These are phyloP conservation scores for Vigna unguiculata DNA, from an alignment of 306 rosid genomes.

Conservation along the genomic window DNA sequence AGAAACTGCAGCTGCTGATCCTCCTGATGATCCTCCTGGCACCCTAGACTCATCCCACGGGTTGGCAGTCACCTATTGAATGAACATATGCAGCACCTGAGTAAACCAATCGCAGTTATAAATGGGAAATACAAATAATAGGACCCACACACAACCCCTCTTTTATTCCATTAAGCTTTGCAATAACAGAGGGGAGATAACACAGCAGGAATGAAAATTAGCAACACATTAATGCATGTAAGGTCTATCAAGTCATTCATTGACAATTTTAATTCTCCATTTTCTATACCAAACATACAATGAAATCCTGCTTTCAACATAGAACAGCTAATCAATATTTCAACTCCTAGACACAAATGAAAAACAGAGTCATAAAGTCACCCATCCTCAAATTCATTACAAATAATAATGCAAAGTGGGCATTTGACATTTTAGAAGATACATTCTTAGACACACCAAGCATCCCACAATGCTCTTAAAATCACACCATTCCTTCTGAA, in stretches of 20 bases:
- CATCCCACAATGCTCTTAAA: slow-evolving; percentile 1
- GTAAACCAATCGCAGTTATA: slow-evolving; percentile 82
- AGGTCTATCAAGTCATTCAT: slow-evolving; percentile 7
- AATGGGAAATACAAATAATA: slow-evolving; percentile 38
- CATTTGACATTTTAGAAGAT: slow-evolving; percentile 7
- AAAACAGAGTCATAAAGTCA: slow-evolving; percentile 1
- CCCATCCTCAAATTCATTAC: background rate
- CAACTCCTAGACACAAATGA: slow-evolving; percentile 29
- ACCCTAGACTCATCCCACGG: slow-evolving; percentile 97
- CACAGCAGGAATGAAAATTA: no score
- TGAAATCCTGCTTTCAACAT: background rate
- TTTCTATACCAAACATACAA: background rate
- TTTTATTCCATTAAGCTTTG: background rate
- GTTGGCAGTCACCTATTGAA: slow-evolving; percentile 95
- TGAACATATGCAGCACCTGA: slow-evolving; percentile 86
- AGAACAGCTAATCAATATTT: slow-evolving; percentile 28
- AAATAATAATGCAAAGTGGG: background rate
- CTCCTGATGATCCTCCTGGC: slow-evolving; percentile 98
- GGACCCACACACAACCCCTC: slow-evolving; percentile 22
- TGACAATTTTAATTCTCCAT: background rate
- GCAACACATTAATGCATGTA: background rate
- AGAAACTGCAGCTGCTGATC: slow-evolving; percentile 98
- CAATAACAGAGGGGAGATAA: background rate
- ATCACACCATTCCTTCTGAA: background rate
- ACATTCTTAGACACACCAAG: slow-evolving; percentile 7